Conservation (phyloP, 192 early-diverging fungal species). For the Powellomyces hirtus region DNA sequence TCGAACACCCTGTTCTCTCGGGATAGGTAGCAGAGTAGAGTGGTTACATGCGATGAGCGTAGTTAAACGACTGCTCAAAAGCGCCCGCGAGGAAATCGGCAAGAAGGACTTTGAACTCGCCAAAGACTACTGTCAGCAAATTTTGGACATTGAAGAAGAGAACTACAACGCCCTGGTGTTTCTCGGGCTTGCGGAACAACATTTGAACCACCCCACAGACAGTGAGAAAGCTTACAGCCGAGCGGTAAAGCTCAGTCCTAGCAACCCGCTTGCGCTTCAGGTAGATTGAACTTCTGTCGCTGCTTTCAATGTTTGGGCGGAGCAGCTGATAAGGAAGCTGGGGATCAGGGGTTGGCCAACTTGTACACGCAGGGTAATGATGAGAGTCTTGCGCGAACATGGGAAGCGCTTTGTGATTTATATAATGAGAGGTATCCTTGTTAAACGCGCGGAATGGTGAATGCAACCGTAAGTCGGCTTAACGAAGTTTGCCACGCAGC, state of each 20-base stretch:
- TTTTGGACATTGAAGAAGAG: constrained; percentile 27
- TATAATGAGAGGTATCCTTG: constrained; percentile 11
- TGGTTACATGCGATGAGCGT: too few species aligned
- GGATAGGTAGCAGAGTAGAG: too few species aligned
- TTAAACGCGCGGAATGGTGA: not conserved
- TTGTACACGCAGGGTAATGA: constrained; percentile 30
- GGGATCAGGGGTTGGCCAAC: constrained; percentile 26
- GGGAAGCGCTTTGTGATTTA: constrained; percentile 19
- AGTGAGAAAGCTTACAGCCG: constrained; percentile 25
- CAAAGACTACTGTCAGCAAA: constrained; percentile 19
- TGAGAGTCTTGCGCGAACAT: constrained; percentile 21
- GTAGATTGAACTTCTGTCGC: constrained; percentile 2
- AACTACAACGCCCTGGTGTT: constrained; percentile 50
- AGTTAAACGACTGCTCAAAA: constrained; percentile 27
- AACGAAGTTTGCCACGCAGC: not conserved
- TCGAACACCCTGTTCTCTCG: too few species aligned
- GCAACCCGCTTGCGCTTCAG: constrained; percentile 37
- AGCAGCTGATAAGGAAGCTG: not conserved
- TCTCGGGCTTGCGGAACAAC: constrained; percentile 30
- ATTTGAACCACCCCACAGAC: constrained; percentile 17
- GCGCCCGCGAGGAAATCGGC: constrained; percentile 28
- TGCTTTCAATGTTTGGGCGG: not conserved
- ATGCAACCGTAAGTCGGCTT: not conserved
- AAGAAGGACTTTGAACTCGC: constrained; percentile 35
- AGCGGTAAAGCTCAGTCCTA: constrained; percentile 28